Evolutionary conservation across 768 basidiomycete genomes (phyloP).

Genomic region (Mrakia gelida): DNA sequence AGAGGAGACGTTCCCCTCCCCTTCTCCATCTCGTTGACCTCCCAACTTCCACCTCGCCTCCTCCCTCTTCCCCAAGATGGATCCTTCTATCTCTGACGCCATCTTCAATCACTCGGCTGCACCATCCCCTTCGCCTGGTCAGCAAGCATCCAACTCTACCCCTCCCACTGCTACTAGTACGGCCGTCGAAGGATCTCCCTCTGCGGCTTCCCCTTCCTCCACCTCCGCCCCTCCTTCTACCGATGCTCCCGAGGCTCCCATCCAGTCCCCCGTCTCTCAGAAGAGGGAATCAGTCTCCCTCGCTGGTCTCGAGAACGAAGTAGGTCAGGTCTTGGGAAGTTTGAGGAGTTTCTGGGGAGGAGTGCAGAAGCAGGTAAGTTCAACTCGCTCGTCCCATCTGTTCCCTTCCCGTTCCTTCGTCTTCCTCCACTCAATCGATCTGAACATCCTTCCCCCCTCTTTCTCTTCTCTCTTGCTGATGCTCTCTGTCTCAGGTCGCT

Average conservation of each 20-base stretch:
- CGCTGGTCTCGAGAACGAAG: slow-evolving; percentile 26
- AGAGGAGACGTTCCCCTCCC: too few relatives aligned
- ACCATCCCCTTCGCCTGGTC: background rate
- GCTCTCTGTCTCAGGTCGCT: slow-evolving; percentile 14
- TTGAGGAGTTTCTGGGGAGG: slow-evolving; percentile 30
- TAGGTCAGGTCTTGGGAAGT: slow-evolving; percentile 25
- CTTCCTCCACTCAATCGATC: background rate
- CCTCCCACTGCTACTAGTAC: background rate
- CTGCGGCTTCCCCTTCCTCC: background rate
- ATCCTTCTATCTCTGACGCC: slow-evolving; percentile 3
- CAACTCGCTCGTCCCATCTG: background rate
- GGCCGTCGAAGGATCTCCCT: background rate
- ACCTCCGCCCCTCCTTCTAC: background rate
- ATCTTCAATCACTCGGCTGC: slow-evolving; percentile 16
- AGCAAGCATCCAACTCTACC: background rate
- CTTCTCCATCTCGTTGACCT: background rate
- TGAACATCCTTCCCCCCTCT: background rate
- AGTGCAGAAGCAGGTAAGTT: slow-evolving; percentile 28
- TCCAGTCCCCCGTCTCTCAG: slow-evolving; percentile 2
- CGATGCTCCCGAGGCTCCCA: background rate
- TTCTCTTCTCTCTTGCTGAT: background rate
- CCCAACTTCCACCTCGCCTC: background rate
- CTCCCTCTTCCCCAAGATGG: background rate
- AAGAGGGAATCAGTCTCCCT: slow-evolving; percentile 23
- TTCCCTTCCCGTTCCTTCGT: slow-evolving; percentile 1